phyloP scores from a whole-genome alignment of 2,329 filamentous ascomycete genomes.

The Gyromitra esculenta region DNA sequence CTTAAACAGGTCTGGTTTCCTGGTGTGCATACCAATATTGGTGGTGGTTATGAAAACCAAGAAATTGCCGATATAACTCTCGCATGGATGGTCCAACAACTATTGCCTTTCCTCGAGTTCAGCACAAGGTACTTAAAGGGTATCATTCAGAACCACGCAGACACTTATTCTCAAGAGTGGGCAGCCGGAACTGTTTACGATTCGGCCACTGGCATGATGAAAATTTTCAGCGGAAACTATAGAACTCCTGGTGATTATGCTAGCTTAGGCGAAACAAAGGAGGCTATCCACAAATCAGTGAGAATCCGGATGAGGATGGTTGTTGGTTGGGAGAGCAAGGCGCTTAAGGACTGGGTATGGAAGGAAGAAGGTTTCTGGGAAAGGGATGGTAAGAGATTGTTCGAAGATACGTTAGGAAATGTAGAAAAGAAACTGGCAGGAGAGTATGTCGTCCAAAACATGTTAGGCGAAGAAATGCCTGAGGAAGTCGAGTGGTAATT shows the following conservation, averaged over 20 bases:
- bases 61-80: slow-evolving; percentile 64
- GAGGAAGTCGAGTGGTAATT: slow-evolving; percentile 40
- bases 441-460: slow-evolving; percentile 45
- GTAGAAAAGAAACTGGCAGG: slow-evolving; percentile 52
- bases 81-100: slow-evolving; percentile 66
- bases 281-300: slow-evolving; percentile 56
- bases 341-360: slow-evolving; percentile 51
- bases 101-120: slow-evolving; percentile 60
- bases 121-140: slow-evolving; percentile 59
- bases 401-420: slow-evolving; percentile 49
- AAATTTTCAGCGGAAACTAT: slow-evolving; percentile 51
- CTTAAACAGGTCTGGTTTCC: slow-evolving; percentile 65
- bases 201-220: slow-evolving; percentile 56
- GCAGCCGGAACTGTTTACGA: slow-evolving; percentile 60
- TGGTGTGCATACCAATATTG: slow-evolving; percentile 64
- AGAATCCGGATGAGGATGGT: slow-evolving; percentile 49
- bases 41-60: slow-evolving; percentile 64
- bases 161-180: slow-evolving; percentile 57
- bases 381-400: slow-evolving; percentile 41
- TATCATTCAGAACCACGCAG: slow-evolving; percentile 57
- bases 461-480: slow-evolving; percentile 48
- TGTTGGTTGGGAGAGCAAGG: slow-evolving; percentile 39
- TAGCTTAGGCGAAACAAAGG: slow-evolving; percentile 48
- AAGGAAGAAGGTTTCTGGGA: slow-evolving; percentile 23
- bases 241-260: slow-evolving; percentile 58